Evolutionary conservation across 1,284 basidiomycete genomes (phyloP).

Genomic region (Albatrellus sp.): DNA sequence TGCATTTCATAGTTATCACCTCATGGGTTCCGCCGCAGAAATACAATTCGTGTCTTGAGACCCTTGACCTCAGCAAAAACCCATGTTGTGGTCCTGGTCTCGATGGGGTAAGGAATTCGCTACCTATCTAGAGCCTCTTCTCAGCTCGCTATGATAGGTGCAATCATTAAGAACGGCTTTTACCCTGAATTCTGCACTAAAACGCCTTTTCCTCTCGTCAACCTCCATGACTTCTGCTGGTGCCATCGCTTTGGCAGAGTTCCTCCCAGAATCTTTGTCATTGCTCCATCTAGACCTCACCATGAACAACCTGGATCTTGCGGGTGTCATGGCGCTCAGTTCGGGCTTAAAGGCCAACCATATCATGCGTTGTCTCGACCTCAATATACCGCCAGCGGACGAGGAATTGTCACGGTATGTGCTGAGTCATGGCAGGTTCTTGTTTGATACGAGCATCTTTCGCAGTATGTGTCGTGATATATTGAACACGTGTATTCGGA

Average conservation of each 20-base stretch:
- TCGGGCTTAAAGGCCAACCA: conserved; percentile 77
- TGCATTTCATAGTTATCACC: neutral
- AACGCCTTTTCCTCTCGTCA: conserved; percentile 83
- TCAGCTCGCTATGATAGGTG: conserved; percentile 37
- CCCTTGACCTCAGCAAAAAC: conserved; percentile 86
- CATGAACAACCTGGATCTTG: conserved; percentile 72
- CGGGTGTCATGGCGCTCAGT: conserved; percentile 85
- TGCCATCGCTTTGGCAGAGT: conserved; percentile 92
- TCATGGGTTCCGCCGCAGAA: conserved; percentile 38
- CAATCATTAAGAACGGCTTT: conserved; percentile 85
- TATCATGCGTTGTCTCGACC: conserved; percentile 82
- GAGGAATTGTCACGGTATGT: conserved; percentile 74
- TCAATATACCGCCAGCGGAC: conserved; percentile 84
- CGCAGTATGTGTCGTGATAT: conserved; percentile 66
- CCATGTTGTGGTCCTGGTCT: conserved; percentile 82
- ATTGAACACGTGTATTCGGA: conserved; percentile 75
- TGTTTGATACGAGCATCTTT: conserved; percentile 13
- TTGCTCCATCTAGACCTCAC: conserved; percentile 86
- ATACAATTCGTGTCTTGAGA: conserved; percentile 91
- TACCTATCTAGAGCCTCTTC: neutral
- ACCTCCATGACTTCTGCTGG: conserved; percentile 77
- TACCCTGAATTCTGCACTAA: conserved; percentile 85
- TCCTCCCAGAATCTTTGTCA: conserved; percentile 81
- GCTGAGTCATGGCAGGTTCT: conserved; percentile 24
- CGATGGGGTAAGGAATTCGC: conserved; percentile 59